phyloP scores from a whole-genome alignment of 2,329 filamentous ascomycete genomes.

The Passalora sequoiae region DNA sequence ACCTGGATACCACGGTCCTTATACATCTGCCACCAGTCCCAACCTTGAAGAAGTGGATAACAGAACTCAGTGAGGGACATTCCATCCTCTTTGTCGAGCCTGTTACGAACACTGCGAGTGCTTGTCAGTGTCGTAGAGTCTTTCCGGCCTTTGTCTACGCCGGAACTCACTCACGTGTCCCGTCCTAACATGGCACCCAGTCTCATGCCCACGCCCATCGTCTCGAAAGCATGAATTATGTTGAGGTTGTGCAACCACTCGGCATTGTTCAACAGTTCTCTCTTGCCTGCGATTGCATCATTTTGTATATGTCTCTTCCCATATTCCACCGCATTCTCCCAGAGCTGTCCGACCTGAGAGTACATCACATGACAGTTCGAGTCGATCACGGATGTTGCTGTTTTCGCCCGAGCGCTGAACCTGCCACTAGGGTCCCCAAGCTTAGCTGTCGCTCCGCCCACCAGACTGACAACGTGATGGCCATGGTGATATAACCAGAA shows the following conservation, averaged over 20 bases:
- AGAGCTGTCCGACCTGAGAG: constrained; percentile 66
- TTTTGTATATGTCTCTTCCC: constrained; percentile 60
- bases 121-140: constrained; percentile 20
- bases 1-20: constrained; percentile 64
- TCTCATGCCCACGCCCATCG: constrained; percentile 67
- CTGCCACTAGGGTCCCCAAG: constrained; percentile 75
- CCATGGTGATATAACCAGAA: constrained; percentile 81
- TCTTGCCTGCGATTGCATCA: constrained; percentile 60
- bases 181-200: constrained; percentile 82
- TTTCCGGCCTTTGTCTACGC: not conserved
- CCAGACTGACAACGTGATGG: constrained; percentile 60
- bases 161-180: constrained; percentile 64
- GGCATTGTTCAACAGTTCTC: constrained; percentile 72
- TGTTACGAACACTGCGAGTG: constrained; percentile 63
- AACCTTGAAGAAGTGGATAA: constrained; percentile 89
- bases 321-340: constrained; percentile 64
- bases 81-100: constrained; percentile 78
- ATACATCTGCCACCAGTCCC: constrained; percentile 94
- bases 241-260: constrained; percentile 71
- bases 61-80: constrained; percentile 92
- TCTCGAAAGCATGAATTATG: constrained; percentile 68
- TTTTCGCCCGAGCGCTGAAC: constrained; percentile 54
- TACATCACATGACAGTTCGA: constrained; percentile 65
- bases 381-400: constrained; percentile 50
- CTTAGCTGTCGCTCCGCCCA: constrained; percentile 62